Evolutionary conservation across 2,329 filamentous ascomycete genomes (phyloP).

Genomic region (Cryphonectria carpinicola): DNA sequence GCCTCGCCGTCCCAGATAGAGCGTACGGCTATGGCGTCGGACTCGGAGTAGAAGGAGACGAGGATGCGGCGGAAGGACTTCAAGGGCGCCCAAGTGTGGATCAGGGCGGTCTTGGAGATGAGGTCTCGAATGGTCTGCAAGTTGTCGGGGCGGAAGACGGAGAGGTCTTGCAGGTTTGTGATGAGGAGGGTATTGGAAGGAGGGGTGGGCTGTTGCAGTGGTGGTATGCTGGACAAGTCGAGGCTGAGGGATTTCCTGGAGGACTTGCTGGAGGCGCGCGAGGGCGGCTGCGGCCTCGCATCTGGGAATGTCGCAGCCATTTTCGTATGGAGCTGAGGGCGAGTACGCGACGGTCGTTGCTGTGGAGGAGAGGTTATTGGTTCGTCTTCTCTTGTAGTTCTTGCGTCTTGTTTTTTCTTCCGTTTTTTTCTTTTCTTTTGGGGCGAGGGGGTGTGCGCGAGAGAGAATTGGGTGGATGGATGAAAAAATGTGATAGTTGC

Average conservation of each 20-base stretch:
- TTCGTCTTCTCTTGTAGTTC: background rate
- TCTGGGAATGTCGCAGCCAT: slow-evolving; percentile 31
- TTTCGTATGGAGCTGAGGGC: slow-evolving; percentile 13
- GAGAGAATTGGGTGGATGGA: background rate
- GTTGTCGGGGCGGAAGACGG: slow-evolving; percentile 76
- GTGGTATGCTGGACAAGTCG: slow-evolving; percentile 74
- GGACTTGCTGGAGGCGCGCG: slow-evolving; percentile 50
- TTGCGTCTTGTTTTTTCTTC: background rate
- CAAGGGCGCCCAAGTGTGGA: slow-evolving; percentile 79
- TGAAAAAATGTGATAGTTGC: no score
- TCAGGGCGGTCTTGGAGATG: slow-evolving; percentile 69
- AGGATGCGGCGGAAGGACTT: slow-evolving; percentile 84
- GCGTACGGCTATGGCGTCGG: slow-evolving; percentile 72
- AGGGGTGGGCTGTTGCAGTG: slow-evolving; percentile 70
- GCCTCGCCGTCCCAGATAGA: slow-evolving; percentile 74
- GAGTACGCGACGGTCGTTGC: background rate
- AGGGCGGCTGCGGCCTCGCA: slow-evolving; percentile 36
- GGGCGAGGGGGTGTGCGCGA: background rate
- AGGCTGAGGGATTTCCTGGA: slow-evolving; percentile 63
- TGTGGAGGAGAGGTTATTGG: background rate
- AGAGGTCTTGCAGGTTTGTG: slow-evolving; percentile 74
- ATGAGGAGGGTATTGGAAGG: slow-evolving; percentile 85
- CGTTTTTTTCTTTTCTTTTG: no score
- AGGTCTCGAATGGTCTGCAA: slow-evolving; percentile 74
- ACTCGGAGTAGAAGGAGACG: slow-evolving; percentile 73